Conservation (phyloP, 2,329 filamentous ascomycete genomes). For the Akanthomyces lecanii region DNA sequence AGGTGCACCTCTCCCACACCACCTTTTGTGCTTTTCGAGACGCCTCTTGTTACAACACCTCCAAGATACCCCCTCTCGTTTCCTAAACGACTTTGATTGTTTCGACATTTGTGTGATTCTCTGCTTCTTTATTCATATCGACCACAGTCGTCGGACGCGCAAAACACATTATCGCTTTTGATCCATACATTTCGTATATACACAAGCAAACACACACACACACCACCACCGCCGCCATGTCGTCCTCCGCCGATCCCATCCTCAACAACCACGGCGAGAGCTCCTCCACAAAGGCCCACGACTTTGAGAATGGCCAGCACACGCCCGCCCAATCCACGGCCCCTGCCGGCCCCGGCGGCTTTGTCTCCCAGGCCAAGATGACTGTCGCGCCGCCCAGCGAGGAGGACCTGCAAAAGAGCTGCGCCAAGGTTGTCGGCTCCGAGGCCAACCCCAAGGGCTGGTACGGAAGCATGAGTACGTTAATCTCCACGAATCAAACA, state of each 20-base stretch:
- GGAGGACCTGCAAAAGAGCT: conserved; percentile 81
- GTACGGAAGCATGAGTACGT: conserved; percentile 83
- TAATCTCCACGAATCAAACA: not conserved
- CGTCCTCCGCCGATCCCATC: conserved; percentile 10
- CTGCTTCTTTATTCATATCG: not conserved
- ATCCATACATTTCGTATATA: not conserved
- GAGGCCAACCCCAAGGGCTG: conserved; percentile 73
- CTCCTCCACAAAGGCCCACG: conserved; percentile 20
- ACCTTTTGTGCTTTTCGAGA: not conserved
- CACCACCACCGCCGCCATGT: not conserved
- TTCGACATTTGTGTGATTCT: too few species aligned
- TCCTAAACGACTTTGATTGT: not conserved
- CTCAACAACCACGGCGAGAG: conserved; percentile 20
- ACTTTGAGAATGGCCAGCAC: conserved; percentile 23
- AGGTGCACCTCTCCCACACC: not conserved
- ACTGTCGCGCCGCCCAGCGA: conserved; percentile 73
- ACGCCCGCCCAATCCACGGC: conserved; percentile 21
- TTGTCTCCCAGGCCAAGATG: conserved; percentile 54
- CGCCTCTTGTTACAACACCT: not conserved
- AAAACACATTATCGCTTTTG: not conserved
- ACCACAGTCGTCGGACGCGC: not conserved
- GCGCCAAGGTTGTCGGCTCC: conserved; percentile 61
- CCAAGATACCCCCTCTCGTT: not conserved
- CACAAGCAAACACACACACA: not conserved
- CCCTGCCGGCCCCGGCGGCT: conserved; percentile 33